Conservation (phyloP, 768 basidiomycete species). For the Tephrocybe sp. region DNA sequence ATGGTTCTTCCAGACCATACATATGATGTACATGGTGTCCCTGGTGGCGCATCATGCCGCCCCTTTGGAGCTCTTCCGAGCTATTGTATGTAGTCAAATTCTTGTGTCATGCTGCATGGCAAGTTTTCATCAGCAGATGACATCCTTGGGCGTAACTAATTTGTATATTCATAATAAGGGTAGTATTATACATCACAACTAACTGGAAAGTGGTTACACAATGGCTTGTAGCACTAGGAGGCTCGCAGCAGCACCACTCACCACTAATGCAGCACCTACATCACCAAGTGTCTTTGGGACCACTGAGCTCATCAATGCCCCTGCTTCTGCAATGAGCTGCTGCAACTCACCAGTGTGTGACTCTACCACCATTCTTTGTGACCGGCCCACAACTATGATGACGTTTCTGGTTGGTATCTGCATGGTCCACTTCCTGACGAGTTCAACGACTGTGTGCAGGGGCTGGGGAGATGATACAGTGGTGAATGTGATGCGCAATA, state of each 20-base stretch:
- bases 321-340: constrained; percentile 40
- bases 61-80: too few relatives aligned
- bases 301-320: constrained; percentile 48
- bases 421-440: constrained; percentile 30
- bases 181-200: too few relatives aligned
- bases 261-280: constrained; percentile 68
- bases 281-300: constrained; percentile 76
- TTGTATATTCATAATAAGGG: too few relatives aligned
- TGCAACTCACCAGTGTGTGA: constrained; percentile 61
- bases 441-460: constrained; percentile 54
- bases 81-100: too few relatives aligned
- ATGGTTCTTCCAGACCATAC: too few relatives aligned
- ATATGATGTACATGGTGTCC: too few relatives aligned
- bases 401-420: constrained; percentile 49
- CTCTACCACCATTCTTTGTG: constrained; percentile 65
- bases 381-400: constrained; percentile 72
- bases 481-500: constrained; percentile 63
- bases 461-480: constrained; percentile 50
- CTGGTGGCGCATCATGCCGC: too few relatives aligned
- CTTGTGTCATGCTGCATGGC: too few relatives aligned
- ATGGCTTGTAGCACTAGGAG: constrained; percentile 52
- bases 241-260: constrained; percentile 47
- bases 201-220: background rate
- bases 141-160: too few relatives aligned
- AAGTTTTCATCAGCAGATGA: too few relatives aligned